These are phyloP conservation scores for Candida buenavistaensis DNA, from an alignment of 1,139 yeast genomes.

Conservation along the genomic window DNA sequence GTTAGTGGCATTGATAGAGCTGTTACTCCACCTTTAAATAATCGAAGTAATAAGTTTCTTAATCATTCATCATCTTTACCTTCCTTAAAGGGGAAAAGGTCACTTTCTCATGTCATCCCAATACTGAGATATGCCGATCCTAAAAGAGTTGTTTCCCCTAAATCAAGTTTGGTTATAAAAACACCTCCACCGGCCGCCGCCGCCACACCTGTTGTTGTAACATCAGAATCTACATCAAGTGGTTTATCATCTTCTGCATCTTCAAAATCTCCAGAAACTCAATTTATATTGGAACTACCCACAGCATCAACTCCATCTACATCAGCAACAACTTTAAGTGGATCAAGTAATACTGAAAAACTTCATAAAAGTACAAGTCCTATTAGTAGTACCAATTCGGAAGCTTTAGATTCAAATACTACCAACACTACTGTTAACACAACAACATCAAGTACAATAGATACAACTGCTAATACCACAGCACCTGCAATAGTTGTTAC, in stretches of 20 bases:
- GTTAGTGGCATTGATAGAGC: constrained; percentile 29
- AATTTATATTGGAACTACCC: constrained; percentile 2
- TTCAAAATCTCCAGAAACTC: constrained; percentile 7
- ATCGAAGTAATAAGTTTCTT: constrained; percentile 14
- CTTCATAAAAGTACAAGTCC: constrained; percentile 6
- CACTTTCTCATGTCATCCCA: constrained; percentile 6
- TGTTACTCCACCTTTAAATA: constrained; percentile 15
- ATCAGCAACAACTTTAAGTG: constrained; percentile 6
- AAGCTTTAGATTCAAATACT: constrained; percentile 2
- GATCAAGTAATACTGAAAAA: constrained; percentile 1
- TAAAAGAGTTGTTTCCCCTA: constrained; percentile 9
- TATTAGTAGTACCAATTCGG: constrained; percentile 8
- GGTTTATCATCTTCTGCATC: constrained; percentile 1
- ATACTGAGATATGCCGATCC: constrained; percentile 7
- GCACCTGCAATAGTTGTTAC: constrained; percentile 27
- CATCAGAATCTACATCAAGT: not conserved
- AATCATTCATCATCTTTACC: constrained; percentile 47
- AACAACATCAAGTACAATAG: constrained; percentile 5
- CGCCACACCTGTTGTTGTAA: not conserved
- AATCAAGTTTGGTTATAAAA: not conserved
- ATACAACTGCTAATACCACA: constrained; percentile 5
- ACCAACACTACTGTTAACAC: no score
- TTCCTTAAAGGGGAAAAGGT: constrained; percentile 23
- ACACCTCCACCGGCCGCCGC: constrained; percentile 1
- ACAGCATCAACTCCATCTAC: constrained; percentile 11